Evolutionary conservation across 768 basidiomycete species (phyloP).

Genomic region (Hemileccinum impolitum): DNA sequence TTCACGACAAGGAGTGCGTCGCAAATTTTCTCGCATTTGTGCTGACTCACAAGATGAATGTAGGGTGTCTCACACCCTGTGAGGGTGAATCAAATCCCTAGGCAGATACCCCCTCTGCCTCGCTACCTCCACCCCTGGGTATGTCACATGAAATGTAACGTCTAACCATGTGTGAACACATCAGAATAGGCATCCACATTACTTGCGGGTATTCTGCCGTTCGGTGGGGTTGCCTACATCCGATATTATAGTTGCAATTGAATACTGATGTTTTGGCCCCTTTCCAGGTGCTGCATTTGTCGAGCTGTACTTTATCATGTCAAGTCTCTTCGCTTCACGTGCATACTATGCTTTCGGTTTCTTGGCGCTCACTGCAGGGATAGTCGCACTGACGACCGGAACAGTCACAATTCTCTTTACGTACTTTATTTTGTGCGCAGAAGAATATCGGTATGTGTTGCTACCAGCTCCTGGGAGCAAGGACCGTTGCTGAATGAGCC

Average conservation of each 20-base stretch:
- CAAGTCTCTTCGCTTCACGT: constrained; percentile 86
- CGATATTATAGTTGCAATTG: constrained; percentile 2
- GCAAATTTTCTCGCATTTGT: not conserved
- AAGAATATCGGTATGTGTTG: constrained; percentile 76
- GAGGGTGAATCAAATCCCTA: constrained; percentile 87
- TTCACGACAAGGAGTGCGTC: constrained; percentile 76
- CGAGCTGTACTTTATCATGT: constrained; percentile 89
- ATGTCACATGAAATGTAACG: constrained; percentile 21
- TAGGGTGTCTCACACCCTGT: constrained; percentile 80
- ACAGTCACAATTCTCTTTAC: constrained; percentile 87
- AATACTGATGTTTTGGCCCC: not conserved
- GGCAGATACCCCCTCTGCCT: constrained; percentile 89
- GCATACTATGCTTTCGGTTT: constrained; percentile 98
- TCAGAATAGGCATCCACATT: constrained; percentile 57
- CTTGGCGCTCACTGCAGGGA: constrained; percentile 78
- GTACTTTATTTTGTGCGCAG: constrained; percentile 90
- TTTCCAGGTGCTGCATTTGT: constrained; percentile 87
- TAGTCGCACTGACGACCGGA: constrained; percentile 84
- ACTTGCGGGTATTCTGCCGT: constrained; percentile 89
- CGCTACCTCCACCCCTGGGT: constrained; percentile 85
- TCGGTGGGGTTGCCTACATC: constrained; percentile 49
- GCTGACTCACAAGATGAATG: constrained; percentile 7
- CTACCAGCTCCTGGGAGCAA: not conserved
- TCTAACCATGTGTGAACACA: constrained; percentile 6
- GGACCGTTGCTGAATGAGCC: constrained; percentile 4